Percentiles rank a stretch among this genome's conserved stretches.
phyloP scores from a whole-genome alignment of 495 filamentous ascomycete genomes.

The Tuber umbilicatum region DNA sequence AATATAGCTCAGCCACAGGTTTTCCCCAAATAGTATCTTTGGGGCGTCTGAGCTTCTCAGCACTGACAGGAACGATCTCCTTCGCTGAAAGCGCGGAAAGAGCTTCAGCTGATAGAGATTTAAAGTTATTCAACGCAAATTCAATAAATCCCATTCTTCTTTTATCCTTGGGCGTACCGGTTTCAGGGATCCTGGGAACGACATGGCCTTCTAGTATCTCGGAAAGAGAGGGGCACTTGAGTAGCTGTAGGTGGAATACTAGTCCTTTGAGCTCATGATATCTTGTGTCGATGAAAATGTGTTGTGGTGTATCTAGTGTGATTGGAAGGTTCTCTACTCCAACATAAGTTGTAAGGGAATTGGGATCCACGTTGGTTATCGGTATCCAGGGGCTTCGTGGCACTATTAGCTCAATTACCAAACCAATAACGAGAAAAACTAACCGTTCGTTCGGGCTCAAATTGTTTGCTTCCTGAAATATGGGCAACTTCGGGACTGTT shows the following conservation, averaged over 20 bases:
- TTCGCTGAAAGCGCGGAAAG: constrained; percentile 12
- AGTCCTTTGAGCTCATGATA: constrained; percentile 8
- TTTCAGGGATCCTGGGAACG: constrained; percentile 15
- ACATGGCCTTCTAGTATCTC: constrained; percentile 30
- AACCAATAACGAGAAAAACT: not conserved
- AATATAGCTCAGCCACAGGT: constrained; percentile 16
- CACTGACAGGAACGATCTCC: constrained; percentile 37
- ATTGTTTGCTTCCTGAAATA: constrained; percentile 17
- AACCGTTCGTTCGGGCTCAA: not conserved
- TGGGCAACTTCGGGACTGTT: constrained; percentile 12
- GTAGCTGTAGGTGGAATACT: constrained; percentile 12
- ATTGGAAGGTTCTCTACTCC: constrained; percentile 19
- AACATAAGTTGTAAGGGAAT: constrained; percentile 6
- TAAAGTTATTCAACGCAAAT: constrained; percentile 14
- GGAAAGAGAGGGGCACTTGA: constrained; percentile 10
- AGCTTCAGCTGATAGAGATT: constrained; percentile 7
- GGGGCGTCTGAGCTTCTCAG: constrained; percentile 12
- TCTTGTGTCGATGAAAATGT: constrained; percentile 31
- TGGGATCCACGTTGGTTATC: not conserved
- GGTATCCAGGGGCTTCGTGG: constrained; percentile 22
- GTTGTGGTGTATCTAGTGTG: constrained; percentile 12
- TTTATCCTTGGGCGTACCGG: constrained; percentile 3
- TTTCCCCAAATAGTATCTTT: constrained; percentile 13
- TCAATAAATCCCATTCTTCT: constrained; percentile 20
- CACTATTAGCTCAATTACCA: constrained; percentile 5